A percentile compares a stretch with the other conserved stretches of the same genome.
Evolutionary conservation across 2,329 filamentous ascomycete genomes (phyloP).

Genomic region (Fusarium buharicum): DNA sequence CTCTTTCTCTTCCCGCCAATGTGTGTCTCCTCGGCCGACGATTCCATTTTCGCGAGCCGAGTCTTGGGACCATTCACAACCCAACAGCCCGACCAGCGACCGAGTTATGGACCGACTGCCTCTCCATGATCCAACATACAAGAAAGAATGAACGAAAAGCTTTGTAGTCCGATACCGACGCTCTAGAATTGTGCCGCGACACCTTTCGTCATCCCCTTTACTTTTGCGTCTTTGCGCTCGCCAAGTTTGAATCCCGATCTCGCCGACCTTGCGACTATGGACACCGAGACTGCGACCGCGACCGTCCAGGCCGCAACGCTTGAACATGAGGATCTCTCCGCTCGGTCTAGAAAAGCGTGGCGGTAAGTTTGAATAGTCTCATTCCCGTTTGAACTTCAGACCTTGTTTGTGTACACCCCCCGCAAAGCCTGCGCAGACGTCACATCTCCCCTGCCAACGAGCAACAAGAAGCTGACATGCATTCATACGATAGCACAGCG

Average conservation of each 20-base stretch:
- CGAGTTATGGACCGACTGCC: constrained; percentile 51
- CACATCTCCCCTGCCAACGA: constrained; percentile 24
- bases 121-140: constrained; percentile 43
- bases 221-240: constrained; percentile 23
- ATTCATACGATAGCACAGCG: constrained; percentile 50
- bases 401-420: constrained; percentile 10
- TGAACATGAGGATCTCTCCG: constrained; percentile 38
- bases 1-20: constrained; percentile 48
- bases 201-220: constrained; percentile 28
- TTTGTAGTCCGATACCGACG: constrained; percentile 41
- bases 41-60: constrained; percentile 52
- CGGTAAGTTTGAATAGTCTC: constrained; percentile 49
- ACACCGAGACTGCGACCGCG: constrained; percentile 29
- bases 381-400: neutral
- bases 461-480: constrained; percentile 34
- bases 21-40: constrained; percentile 51
- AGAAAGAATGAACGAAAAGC: constrained; percentile 52
- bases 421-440: constrained; percentile 21
- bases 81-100: constrained; percentile 40
- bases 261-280: constrained; percentile 37
- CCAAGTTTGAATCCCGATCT: constrained; percentile 20
- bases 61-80: constrained; percentile 43
- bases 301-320: constrained; percentile 23
- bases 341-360: constrained; percentile 53
- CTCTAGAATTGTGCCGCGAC: constrained; percentile 35